Evolutionary conservation across 148 eudicot genomes (phyloP), one percentile per base, ranked within the genome.

Genomic region (Vaccinium myrtillus): DNA sequence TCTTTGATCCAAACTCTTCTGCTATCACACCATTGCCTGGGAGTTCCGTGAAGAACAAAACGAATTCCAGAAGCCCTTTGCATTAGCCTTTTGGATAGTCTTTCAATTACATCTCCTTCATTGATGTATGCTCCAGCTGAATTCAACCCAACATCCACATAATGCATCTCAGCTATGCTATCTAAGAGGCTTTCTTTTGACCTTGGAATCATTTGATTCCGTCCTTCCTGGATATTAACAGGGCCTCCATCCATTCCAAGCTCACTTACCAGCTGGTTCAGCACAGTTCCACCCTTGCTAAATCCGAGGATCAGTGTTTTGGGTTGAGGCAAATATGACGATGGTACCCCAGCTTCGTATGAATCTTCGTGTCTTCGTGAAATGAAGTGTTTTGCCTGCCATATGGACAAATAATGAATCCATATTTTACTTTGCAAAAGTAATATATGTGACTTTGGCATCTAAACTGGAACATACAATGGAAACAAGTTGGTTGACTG

Each of bases 141-240:
- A 85, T 96, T 96, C 59, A 96, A 85, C 30, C 99, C 99, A 84
- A 93, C 98, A 85, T 96, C 99, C 76, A 96, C 94, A 77, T 90
- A 96, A 85, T 96, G 98, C 79, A 96, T 91, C 85, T 96, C 95
- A 27, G 83, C 74, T 86, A 94, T 89, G 89, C 98, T 93, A 88
- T 92, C 87, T 9, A 96, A 88, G 84, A 96, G 86, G 85, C 84
- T 86, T 56, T 96, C 93, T 81, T 80, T 88, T 10, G 98, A 93
- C 53, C 75, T 77, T 54, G 98, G 99, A 81, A 94, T 76, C 58
- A 91, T 90, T 27, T 79, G 83, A 75, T 81, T 75, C 80, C 85
- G 1, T 27, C 36, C 89, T 79, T 61, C 86, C 27, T 74, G 63
- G 80, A n/a, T 65, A 21, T 43, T 59, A 14, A 85, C 71, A 49